Percentiles rank a stretch among this genome's conserved stretches.
Conservation (phyloP, 768 basidiomycete genomes). For the Hemileccinum rubropunctum region DNA sequence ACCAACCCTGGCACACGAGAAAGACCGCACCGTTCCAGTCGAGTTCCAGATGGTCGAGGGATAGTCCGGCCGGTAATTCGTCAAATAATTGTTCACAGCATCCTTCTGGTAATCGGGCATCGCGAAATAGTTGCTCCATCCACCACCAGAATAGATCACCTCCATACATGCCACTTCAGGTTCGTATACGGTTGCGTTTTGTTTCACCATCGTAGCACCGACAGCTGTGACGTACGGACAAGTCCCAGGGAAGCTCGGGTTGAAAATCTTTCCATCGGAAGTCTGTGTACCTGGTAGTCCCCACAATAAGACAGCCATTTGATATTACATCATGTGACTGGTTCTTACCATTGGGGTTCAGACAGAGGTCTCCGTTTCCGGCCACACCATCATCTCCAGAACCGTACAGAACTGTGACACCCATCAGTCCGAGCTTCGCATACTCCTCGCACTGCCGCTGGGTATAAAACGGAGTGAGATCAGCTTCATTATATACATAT, state of each 20-base stretch:
- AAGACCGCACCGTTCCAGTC: slow-evolving; percentile 19
- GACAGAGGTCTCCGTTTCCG: slow-evolving; percentile 28
- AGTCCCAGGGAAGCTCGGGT: slow-evolving; percentile 47
- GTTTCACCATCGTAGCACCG: slow-evolving; percentile 45
- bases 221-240: slow-evolving; percentile 53
- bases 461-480: slow-evolving; percentile 33
- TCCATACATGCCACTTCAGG: slow-evolving; percentile 52
- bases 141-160: slow-evolving; percentile 42
- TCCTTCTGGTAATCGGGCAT: slow-evolving; percentile 40
- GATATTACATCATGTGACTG: background rate
- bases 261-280: slow-evolving; percentile 48
- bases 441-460: slow-evolving; percentile 41
- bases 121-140: slow-evolving; percentile 38
- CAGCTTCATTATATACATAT: slow-evolving; percentile 35
- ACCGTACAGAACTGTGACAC: slow-evolving; percentile 32
- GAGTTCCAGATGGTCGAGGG: slow-evolving; percentile 26
- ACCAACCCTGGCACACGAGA: background rate
- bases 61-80: slow-evolving; percentile 29
- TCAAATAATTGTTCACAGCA: slow-evolving; percentile 31
- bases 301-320: background rate
- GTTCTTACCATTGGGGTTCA: slow-evolving; percentile 24
- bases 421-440: slow-evolving; percentile 40
- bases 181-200: slow-evolving; percentile 29
- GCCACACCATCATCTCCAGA: slow-evolving; percentile 33
- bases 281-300: slow-evolving; percentile 30